Conservation (phyloP, 2,329 filamentous ascomycete species). For the Cercospora citrullina region DNA sequence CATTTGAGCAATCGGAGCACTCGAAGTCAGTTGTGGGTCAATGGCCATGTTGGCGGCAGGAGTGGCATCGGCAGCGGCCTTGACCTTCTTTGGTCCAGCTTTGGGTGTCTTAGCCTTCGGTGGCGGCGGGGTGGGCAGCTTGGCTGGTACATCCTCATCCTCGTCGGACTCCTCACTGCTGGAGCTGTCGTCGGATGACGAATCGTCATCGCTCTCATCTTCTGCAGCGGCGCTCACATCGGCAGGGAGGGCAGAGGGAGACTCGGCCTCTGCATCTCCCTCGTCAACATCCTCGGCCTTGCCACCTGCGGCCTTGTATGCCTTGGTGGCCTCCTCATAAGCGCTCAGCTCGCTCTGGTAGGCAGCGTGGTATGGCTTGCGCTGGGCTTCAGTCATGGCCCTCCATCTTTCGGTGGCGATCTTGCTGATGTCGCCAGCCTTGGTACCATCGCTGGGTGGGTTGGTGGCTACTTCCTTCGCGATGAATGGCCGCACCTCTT, state of each 20-base stretch:
- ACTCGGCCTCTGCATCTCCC: slow-evolving; percentile 29
- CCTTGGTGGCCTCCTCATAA: slow-evolving; percentile 57
- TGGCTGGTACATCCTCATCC: slow-evolving; percentile 30
- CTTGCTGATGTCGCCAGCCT: slow-evolving; percentile 82
- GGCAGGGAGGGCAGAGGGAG: slow-evolving; percentile 14
- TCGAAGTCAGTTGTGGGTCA: slow-evolving; percentile 8
- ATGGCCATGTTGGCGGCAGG: slow-evolving; percentile 24
- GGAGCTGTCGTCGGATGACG: slow-evolving; percentile 23
- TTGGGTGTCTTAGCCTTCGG: slow-evolving; percentile 39
- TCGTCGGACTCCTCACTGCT: slow-evolving; percentile 34
- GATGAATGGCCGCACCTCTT: slow-evolving; percentile 80
- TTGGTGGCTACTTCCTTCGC: slow-evolving; percentile 60
- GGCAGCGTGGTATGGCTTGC: slow-evolving; percentile 63
- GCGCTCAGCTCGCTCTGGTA: slow-evolving; percentile 59
- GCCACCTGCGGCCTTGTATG: slow-evolving; percentile 56
- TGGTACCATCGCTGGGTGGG: slow-evolving; percentile 60
- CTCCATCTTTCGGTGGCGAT: slow-evolving; percentile 87
- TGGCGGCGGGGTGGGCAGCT: slow-evolving; percentile 36
- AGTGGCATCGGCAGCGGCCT: slow-evolving; percentile 32
- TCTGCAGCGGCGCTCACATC: slow-evolving; percentile 29
- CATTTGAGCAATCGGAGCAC: not conserved
- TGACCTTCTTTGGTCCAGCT: slow-evolving; percentile 35
- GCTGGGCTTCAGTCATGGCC: slow-evolving; percentile 71
- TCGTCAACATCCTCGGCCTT: slow-evolving; percentile 29
- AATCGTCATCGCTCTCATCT: slow-evolving; percentile 23